Base-by-base conservation (phyloP, 2,329 filamentous ascomycete species). In the Akanthomyces uredinophilus region DNA sequence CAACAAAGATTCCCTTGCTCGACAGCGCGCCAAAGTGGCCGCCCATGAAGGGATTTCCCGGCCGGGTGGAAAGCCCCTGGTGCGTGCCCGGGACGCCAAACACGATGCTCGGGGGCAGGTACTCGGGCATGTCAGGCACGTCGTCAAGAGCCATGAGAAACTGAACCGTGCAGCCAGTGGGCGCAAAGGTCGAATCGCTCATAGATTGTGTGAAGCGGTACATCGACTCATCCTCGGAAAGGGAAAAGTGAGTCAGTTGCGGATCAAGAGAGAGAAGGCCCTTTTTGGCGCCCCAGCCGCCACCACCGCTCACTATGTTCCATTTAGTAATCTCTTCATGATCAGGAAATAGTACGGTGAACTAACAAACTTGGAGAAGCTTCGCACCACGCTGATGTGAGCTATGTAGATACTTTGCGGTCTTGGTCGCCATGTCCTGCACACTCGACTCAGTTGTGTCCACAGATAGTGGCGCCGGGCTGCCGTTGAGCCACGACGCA, bases 201-300 rank as follows among this genome's bases (percentile, higher is more conserved):
- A 85, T 79, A 11, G 78, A 78, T 51, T 77, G 74, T 65, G 85
- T 80, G 64, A 87, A 85, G 64, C 73, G 76, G 41, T 82, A 75
- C 66, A 87, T 77, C 57, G 80, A 77, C 22, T 83, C 79, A 39
- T 85, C 76, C 44, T 81, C 79, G 1, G 75, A 71, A 0, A 72
- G 57, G 8, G 78, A 70, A 20, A 77, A 76, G 67, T 84, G 83
- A 22, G 72, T 78, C 18, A 78, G 81, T 66, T 91, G 83, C 4
- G 91, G 90, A 69, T 95, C 91, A 4, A 96, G 79, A 6, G 91
- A 91, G 3, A 96, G 77, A 0, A 96, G 77, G 0, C 91, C 91
- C 68, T 89, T 86, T 72, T 94, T 95, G 61, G 83, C 79, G 18
- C 91, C 91, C 91, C 91, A 96, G 22, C 91, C 91, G 47, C 91